phyloP scores from a whole-genome alignment of 2,329 filamentous ascomycete species.

The Plenodomus biglobosus region DNA sequence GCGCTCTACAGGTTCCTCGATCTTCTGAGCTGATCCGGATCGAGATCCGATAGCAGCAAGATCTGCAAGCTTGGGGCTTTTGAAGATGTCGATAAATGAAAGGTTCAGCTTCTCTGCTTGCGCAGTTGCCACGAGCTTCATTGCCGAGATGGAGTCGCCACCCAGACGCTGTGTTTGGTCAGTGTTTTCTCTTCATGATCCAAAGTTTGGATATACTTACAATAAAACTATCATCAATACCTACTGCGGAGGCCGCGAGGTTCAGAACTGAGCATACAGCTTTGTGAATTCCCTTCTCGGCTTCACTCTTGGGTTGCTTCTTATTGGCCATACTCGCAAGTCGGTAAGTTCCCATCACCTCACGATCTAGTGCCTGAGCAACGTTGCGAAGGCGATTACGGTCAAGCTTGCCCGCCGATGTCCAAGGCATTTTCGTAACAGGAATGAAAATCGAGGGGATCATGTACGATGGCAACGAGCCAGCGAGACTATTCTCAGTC shows the following conservation, averaged over 20 bases:
- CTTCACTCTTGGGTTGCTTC: slow-evolving; percentile 26
- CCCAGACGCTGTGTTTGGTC: slow-evolving; percentile 41
- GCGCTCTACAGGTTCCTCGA: slow-evolving; percentile 17
- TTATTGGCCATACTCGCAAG: slow-evolving; percentile 33
- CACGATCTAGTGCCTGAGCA: slow-evolving; percentile 32
- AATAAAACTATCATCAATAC: slow-evolving; percentile 40
- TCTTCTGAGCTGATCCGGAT: slow-evolving; percentile 1
- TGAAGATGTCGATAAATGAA: slow-evolving; percentile 38
- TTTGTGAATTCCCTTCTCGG: slow-evolving; percentile 37
- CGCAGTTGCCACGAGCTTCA: slow-evolving; percentile 34
- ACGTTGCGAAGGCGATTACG: slow-evolving; percentile 32
- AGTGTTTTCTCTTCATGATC: background rate
- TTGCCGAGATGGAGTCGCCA: slow-evolving; percentile 36
- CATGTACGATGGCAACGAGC: slow-evolving; percentile 39
- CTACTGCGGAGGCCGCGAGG: slow-evolving; percentile 26
- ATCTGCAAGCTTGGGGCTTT: slow-evolving; percentile 33
- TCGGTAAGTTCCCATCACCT: slow-evolving; percentile 34
- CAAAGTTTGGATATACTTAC: slow-evolving; percentile 9
- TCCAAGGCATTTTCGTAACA: slow-evolving; percentile 36
- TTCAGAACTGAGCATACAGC: slow-evolving; percentile 35
- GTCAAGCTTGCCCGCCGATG: slow-evolving; percentile 37
- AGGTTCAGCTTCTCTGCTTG: slow-evolving; percentile 31
- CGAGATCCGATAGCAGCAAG: slow-evolving; percentile 28
- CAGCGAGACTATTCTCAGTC: slow-evolving; percentile 33
- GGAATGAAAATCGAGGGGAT: slow-evolving; percentile 40